Percentiles rank a stretch among this genome's conserved stretches.
Evolutionary conservation across 129 eudicot species (phyloP).

Genomic region (Centella asiatica): DNA sequence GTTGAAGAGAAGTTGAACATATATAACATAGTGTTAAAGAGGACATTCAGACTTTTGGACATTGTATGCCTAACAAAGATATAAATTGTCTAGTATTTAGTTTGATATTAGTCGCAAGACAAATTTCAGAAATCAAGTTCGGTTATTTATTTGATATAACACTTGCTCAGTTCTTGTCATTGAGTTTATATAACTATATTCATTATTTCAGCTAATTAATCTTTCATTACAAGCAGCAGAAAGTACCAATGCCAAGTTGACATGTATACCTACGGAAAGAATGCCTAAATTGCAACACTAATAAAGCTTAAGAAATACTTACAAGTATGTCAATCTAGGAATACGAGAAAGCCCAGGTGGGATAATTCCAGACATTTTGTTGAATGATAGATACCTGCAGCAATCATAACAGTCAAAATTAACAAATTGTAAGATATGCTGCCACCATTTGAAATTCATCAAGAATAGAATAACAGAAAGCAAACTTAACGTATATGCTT

Average conservation of each 20-base stretch:
- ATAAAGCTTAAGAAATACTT: slow-evolving; percentile 40
- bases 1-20: neutral
- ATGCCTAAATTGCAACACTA: neutral
- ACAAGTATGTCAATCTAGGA: slow-evolving; percentile 85
- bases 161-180: neutral
- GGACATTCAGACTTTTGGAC: no score
- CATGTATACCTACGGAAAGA: neutral
- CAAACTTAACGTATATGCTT: slow-evolving; percentile 1
- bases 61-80: no score
- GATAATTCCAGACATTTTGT: slow-evolving; percentile 90
- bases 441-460: neutral
- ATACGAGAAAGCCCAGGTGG: slow-evolving; percentile 80
- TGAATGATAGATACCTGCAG: slow-evolving; percentile 79
- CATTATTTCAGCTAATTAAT: neutral
- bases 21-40: neutral
- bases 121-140: no score
- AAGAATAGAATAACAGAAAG: neutral
- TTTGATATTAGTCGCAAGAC: no score
- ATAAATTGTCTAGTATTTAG: no score
- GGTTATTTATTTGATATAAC: neutral
- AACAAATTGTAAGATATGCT: neutral
- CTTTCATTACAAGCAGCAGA: no score
- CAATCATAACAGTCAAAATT: slow-evolving; percentile 3
- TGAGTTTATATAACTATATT: neutral
- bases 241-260: no score